Evolutionary conservation across 352 stramenopile genomes (phyloP), one percentile per base, ranked within the genome.

Genomic region (Phytopythium montanum): DNA sequence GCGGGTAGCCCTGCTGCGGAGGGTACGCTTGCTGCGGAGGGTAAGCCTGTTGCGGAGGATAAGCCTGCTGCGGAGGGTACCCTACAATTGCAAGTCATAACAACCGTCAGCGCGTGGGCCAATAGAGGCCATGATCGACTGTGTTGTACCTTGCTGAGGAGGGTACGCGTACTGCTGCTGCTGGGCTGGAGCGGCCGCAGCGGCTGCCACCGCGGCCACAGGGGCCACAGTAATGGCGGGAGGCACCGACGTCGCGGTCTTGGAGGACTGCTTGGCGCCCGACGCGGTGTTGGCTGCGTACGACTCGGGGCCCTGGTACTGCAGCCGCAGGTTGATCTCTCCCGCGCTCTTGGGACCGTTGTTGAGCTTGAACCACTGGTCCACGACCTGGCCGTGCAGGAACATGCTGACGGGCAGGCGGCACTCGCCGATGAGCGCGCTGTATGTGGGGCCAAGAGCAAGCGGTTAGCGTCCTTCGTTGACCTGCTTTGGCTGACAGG

Each of bases 361-460:
- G 68, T 90, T 89, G 45, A 94, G 66, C 23, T 81, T 73, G 67
- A 87, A 92, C 85, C 85, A 94, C 55, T 94, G 73, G 69, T 94
- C 85, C 51, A 80, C 70, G 50, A 94, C 67, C 41, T 72, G 69
- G 26, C 85, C 82, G 34, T 69, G 63, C 42, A 87, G 59, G 33
- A 94, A 92, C 73, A 88, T 90, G 60, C 74, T 92, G 38, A 94
- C 54, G 23, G 81, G 82, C 25, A 94, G 70, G 19, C 75, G 75
- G 46, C 74, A 77, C 59, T 88, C 78, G n/a, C 85, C 85, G 49
- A 94, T 94, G 34, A 92, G 72, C 14, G 68, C 75, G 56, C 82
- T 91, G 52, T 14, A n/a, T n/a, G n/a, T n/a, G n/a, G 23, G 8
- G 26, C 23, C 12, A 8, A 38, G 8, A 46, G 10, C 7, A 7